Base-by-base conservation (phyloP, 2,329 filamentous ascomycete genomes). In the Thielaviopsis musarum region DNA sequence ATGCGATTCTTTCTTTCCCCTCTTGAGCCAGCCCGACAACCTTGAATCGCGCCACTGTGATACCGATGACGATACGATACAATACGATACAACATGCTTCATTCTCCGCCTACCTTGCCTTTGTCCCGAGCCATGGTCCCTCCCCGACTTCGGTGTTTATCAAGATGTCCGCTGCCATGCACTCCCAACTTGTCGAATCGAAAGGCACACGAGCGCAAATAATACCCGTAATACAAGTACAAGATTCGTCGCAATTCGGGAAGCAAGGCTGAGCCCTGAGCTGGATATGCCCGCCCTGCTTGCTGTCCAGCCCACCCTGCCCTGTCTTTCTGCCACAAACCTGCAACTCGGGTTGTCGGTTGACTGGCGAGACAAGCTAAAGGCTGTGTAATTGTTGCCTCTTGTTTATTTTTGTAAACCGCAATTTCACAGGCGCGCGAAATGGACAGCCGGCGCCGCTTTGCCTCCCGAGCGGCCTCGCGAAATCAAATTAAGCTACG, bases 1-100 rank as follows among this genome's bases (percentile, higher is more conserved):
- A 89, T 70, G 83, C 77, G 65, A 63, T 58, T 60, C 54, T 45
- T 55, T 59, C 52, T 56, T 55, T 57, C 19, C 59, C 21, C 21
- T 24, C 21, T 26, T 13, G 21, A 17, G 49, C 13, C 21, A 52
- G 10, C 49, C 49, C 21, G 49, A 22, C 49, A 45, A 21, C 30
- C 52, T n/a, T 12, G 52, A 34, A 30, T n/a, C 30, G 24, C 52
- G 52, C 24, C 52, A 30, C 24, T 19, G 17, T 54, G 17, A 26
- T 54, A 19, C 19, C 26, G n/a, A 34, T 34, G 52, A 10, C 24
- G 22, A 26, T 22, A 52, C 22, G 9, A 53, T 26, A 53, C 21
- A 26, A 34, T 34, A 12, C 30, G 5, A 45, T n/a, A 45, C 38
- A 13, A 45, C 4, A 45, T 45, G 38, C 38, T 7, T 45, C n/a